Evolutionary conservation across 228 moss, liverwort and hornwort genomes (phyloP).

Genomic region (Sphagnum magellanicum): DNA sequence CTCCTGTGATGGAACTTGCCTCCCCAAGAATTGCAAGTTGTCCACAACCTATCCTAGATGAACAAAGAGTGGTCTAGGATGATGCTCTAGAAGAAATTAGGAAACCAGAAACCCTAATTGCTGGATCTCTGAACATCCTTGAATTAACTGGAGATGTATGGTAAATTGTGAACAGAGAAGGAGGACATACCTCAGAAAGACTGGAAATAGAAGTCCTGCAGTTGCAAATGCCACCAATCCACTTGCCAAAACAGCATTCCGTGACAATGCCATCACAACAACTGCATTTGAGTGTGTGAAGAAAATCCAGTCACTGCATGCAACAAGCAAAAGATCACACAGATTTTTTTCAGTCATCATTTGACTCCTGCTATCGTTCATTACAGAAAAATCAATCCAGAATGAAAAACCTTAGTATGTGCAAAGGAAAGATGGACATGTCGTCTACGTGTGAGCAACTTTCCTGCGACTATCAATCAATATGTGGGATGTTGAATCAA

Average conservation of each 20-base stretch:
- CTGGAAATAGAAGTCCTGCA: conserved; percentile 47
- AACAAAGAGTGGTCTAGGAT: not conserved
- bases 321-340: too few relatives aligned
- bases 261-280: conserved; percentile 26
- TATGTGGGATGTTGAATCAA: too few relatives aligned
- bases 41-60: not conserved
- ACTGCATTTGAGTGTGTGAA: too few relatives aligned
- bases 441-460: too few relatives aligned
- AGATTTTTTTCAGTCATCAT: too few relatives aligned
- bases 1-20: conserved; percentile 3
- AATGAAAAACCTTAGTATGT: too few relatives aligned
- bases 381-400: too few relatives aligned
- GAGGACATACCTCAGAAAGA: conserved; percentile 24
- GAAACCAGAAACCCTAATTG: not conserved
- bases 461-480: too few relatives aligned
- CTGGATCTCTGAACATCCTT: not conserved
- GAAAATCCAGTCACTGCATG: too few relatives aligned
- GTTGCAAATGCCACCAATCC: conserved; percentile 53
- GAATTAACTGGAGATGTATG: not conserved
- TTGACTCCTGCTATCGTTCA: too few relatives aligned
- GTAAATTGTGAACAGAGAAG: not conserved
- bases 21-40: not conserved
- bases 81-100: too few relatives aligned
- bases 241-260: conserved; percentile 45
- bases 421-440: too few relatives aligned